Evolutionary conservation across 352 stramenopile species (phyloP).

Genomic region (Thraustochytrium striatum): DNA sequence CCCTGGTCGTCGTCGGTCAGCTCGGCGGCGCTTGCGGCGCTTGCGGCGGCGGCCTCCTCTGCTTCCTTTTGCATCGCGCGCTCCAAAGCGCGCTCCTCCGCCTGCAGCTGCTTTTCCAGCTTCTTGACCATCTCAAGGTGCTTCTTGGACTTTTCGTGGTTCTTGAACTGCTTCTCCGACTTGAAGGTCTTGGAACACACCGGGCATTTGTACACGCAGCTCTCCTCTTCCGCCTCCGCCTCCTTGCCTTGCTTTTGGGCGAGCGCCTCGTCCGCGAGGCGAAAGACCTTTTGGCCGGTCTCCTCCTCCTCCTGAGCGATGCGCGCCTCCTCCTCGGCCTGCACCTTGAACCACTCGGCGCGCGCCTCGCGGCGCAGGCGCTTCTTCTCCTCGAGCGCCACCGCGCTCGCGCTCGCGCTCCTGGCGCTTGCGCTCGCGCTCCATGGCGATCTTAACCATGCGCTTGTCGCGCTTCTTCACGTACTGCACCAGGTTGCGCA

Average conservation of each 20-base stretch:
- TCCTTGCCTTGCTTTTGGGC: neutral
- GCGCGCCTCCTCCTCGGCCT: slow-evolving; percentile 13
- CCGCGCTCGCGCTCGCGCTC: neutral
- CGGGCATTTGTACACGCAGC: slow-evolving; percentile 23
- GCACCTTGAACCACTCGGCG: slow-evolving; percentile 16
- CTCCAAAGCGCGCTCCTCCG: neutral
- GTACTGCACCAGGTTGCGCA: slow-evolving; percentile 37
- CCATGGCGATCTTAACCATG: neutral
- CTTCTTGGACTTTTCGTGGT: slow-evolving; percentile 49
- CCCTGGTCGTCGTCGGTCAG: neutral
- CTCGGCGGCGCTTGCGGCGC: neutral
- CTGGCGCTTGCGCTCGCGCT: slow-evolving; percentile 10
- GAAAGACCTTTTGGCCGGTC: slow-evolving; percentile 31
- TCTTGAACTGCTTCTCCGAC: slow-evolving; percentile 35
- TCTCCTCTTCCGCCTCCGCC: slow-evolving; percentile 17
- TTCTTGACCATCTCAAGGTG: slow-evolving; percentile 45
- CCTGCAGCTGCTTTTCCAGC: slow-evolving; percentile 20
- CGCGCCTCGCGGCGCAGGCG: neutral
- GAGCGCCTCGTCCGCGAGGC: slow-evolving; percentile 6
- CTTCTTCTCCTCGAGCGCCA: slow-evolving; percentile 37
- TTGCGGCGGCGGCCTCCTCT: neutral
- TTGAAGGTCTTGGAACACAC: slow-evolving; percentile 44
- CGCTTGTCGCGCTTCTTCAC: slow-evolving; percentile 50
- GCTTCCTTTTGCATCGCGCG: neutral
- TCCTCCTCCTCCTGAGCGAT: neutral